phyloP scores from a whole-genome alignment of 352 stramenopile genomes.

The Phytophthora parvispora region DNA sequence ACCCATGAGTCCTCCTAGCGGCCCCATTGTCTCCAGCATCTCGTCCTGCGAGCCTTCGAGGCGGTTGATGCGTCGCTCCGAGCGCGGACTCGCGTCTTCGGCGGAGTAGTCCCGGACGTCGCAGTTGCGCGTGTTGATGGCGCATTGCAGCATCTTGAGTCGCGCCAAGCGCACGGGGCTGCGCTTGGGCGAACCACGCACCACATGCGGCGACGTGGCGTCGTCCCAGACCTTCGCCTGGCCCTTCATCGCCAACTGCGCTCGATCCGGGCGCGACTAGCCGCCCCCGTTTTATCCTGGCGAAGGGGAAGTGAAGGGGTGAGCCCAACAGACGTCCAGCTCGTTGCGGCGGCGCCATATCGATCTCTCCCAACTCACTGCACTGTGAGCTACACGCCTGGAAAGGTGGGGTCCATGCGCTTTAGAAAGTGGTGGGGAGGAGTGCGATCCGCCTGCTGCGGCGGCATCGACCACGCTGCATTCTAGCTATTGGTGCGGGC shows the following conservation, averaged over 20 bases:
- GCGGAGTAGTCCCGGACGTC: constrained; percentile 61
- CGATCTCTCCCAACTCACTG: too few species aligned
- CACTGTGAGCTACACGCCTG: too few species aligned
- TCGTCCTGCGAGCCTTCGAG: constrained; percentile 47
- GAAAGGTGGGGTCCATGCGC: too few species aligned
- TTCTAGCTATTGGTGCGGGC: too few species aligned
- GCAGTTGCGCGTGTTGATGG: constrained; percentile 85
- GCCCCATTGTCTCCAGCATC: constrained; percentile 77
- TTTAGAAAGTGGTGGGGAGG: too few species aligned
- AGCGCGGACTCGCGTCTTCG: constrained; percentile 33
- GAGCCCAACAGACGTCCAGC: constrained; percentile 5
- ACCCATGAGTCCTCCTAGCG: constrained; percentile 74
- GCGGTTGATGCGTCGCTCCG: constrained; percentile 32
- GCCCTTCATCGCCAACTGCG: constrained; percentile 34
- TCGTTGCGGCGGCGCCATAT: too few species aligned
- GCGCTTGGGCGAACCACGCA: constrained; percentile 64
- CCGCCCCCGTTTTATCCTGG: constrained; percentile 9
- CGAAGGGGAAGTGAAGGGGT: constrained; percentile 10
- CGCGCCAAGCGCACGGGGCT: constrained; percentile 80
- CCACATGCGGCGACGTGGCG: constrained; percentile 28
- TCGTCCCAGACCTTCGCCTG: constrained; percentile 36
- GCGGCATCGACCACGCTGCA: too few species aligned
- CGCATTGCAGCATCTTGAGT: constrained; percentile 87
- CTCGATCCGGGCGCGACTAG: constrained; percentile 17
- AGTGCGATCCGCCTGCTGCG: too few species aligned